Evolutionary conservation across 257 asterid genomes (phyloP).

Genomic region (Thymus quinquecostatus): DNA sequence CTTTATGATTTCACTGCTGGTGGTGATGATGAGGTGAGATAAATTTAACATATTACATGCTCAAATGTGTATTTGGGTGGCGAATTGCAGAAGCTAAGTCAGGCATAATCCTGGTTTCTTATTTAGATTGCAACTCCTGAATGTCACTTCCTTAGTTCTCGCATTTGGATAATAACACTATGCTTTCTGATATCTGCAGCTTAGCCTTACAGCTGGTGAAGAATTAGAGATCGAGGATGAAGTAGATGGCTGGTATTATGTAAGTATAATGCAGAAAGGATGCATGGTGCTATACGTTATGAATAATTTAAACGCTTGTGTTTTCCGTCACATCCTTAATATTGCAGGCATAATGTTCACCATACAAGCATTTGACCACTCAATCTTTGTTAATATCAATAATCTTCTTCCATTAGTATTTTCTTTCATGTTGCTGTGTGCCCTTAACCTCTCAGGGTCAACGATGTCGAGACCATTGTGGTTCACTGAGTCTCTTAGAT

Average conservation of each 20-base stretch:
- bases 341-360: neutral
- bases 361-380: neutral
- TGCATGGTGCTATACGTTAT: neutral
- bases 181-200: slow-evolving; percentile 55
- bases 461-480: neutral
- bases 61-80: slow-evolving; percentile 12
- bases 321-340: slow-evolving; percentile 12
- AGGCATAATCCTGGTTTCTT: slow-evolving; percentile 9
- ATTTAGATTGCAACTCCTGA: slow-evolving; percentile 17
- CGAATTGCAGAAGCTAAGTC: neutral
- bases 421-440: neutral
- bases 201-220: slow-evolving; percentile 89
- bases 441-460: neutral
- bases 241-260: slow-evolving; percentile 99
- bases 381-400: neutral
- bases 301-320: slow-evolving; percentile 18
- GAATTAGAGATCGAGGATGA: slow-evolving; percentile 93
- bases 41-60: neutral
- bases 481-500: neutral
- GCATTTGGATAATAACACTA: slow-evolving; percentile 25
- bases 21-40: slow-evolving; percentile 95
- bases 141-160: slow-evolving; percentile 29
- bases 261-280: slow-evolving; percentile 49
- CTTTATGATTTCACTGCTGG: slow-evolving; percentile 99
- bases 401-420: neutral